Evolutionary conservation across 139 green algal species (phyloP).

Genomic region (Picochlorum sp.): DNA sequence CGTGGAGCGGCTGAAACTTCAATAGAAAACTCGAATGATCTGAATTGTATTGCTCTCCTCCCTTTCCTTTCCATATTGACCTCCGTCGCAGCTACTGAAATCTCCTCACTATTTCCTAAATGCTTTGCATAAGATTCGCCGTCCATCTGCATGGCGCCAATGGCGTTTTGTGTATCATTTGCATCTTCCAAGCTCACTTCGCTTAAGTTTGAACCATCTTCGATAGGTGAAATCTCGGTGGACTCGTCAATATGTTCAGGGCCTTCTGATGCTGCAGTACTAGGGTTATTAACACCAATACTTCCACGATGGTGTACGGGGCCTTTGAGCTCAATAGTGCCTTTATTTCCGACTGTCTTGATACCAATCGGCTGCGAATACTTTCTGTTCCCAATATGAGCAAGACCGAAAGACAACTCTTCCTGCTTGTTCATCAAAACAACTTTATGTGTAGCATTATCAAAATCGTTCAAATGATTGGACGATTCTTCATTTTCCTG

Average conservation of each 20-base stretch:
- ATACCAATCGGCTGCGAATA: conserved; percentile 32
- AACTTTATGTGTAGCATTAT: conserved; percentile 16
- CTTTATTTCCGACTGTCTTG: conserved; percentile 39
- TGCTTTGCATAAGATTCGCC: no score
- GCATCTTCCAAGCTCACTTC: background rate
- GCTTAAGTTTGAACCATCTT: background rate
- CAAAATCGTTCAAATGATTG: background rate
- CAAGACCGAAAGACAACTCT: conserved; percentile 29
- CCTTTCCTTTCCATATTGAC: background rate
- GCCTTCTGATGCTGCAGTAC: no score
- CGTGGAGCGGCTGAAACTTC: conserved; percentile 56
- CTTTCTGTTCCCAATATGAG: conserved; percentile 11
- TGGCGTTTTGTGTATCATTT: no score
- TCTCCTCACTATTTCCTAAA: no score
- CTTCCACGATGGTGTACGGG: background rate
- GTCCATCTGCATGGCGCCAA: no score
- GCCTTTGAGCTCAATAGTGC: conserved; percentile 6
- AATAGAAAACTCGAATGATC: conserved; percentile 61
- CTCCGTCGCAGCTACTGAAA: no score
- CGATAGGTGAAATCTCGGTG: background rate
- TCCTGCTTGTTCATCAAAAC: conserved; percentile 71
- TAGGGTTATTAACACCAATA: no score
- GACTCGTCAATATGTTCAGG: background rate
- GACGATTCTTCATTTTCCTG: background rate
- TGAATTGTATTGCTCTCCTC: conserved; percentile 24